A percentile compares a stretch with the other conserved stretches of the same genome.
phyloP scores from a whole-genome alignment of 768 basidiomycete genomes.

The Saitozyma sp. region DNA sequence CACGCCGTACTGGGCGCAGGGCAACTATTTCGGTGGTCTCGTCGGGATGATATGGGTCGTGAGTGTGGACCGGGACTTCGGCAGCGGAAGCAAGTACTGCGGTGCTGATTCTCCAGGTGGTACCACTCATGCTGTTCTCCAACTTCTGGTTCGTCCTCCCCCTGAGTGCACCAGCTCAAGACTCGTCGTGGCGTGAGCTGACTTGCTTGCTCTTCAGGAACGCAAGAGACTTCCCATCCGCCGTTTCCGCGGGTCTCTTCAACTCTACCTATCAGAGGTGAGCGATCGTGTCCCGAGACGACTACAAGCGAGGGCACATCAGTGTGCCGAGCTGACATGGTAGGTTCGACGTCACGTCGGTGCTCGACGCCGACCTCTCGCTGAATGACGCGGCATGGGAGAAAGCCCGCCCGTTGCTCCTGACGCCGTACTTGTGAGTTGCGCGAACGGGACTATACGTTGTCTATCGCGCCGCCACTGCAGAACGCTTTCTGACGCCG shows the following conservation, averaged over 20 bases:
- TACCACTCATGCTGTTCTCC: constrained; percentile 44
- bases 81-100: background rate
- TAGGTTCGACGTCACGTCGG: constrained; percentile 51
- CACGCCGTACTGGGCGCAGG: constrained; percentile 52
- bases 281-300: constrained; percentile 2
- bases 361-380: constrained; percentile 49
- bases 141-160: constrained; percentile 46
- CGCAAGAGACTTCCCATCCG: constrained; percentile 45
- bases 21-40: constrained; percentile 51
- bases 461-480: background rate
- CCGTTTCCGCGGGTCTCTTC: constrained; percentile 48
- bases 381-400: constrained; percentile 51
- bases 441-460: too few species aligned
- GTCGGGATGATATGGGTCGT: constrained; percentile 51
- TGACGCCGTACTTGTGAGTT: constrained; percentile 53
- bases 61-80: constrained; percentile 10
- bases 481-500: background rate
- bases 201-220: constrained; percentile 22
- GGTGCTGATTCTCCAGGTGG: constrained; percentile 16
- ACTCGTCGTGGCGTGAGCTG: too few species aligned
- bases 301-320: background rate
- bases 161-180: background rate
- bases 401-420: constrained; percentile 41
- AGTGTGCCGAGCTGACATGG: background rate
- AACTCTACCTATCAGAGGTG: constrained; percentile 46